Conservation (phyloP, 2,329 filamentous ascomycete genomes). For the Penicillium sp. region DNA sequence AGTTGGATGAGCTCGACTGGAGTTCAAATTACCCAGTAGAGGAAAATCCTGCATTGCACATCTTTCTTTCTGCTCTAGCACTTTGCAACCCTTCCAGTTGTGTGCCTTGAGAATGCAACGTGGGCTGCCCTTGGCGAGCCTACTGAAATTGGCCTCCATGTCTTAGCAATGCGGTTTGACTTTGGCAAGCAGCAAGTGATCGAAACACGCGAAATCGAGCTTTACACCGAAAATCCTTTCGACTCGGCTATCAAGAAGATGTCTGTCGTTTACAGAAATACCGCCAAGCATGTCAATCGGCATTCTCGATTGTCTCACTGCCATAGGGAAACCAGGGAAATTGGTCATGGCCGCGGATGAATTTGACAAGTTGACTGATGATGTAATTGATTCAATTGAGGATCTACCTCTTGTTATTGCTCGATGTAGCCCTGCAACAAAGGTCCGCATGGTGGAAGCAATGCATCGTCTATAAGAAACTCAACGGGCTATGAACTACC, state of each 20-base stretch:
- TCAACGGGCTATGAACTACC: too few species aligned
- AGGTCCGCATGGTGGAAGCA: slow-evolving; percentile 86
- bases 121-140: slow-evolving; percentile 61
- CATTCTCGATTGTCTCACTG: slow-evolving; percentile 46
- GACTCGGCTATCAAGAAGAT: slow-evolving; percentile 65
- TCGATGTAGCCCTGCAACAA: slow-evolving; percentile 78
- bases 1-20: slow-evolving; percentile 33
- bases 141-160: slow-evolving; percentile 64
- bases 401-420: slow-evolving; percentile 77
- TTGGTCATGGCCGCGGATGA: slow-evolving; percentile 55
- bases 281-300: slow-evolving; percentile 40
- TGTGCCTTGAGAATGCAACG: slow-evolving; percentile 40
- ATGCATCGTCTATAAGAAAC: slow-evolving; percentile 55
- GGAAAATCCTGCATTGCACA: slow-evolving; percentile 40
- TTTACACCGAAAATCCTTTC: slow-evolving; percentile 58
- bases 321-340: slow-evolving; percentile 36
- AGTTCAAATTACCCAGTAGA: slow-evolving; percentile 23
- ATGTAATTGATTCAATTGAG: slow-evolving; percentile 60
- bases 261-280: slow-evolving; percentile 55
- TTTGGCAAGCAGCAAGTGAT: slow-evolving; percentile 47
- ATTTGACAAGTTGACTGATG: slow-evolving; percentile 51
- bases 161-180: slow-evolving; percentile 60
- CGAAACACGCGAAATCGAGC: slow-evolving; percentile 11
- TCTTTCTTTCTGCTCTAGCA: slow-evolving; percentile 52
- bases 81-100: slow-evolving; percentile 52